Base-by-base conservation (phyloP, 1,284 basidiomycete genomes). In the Leccinum pseudoinsigne region DNA sequence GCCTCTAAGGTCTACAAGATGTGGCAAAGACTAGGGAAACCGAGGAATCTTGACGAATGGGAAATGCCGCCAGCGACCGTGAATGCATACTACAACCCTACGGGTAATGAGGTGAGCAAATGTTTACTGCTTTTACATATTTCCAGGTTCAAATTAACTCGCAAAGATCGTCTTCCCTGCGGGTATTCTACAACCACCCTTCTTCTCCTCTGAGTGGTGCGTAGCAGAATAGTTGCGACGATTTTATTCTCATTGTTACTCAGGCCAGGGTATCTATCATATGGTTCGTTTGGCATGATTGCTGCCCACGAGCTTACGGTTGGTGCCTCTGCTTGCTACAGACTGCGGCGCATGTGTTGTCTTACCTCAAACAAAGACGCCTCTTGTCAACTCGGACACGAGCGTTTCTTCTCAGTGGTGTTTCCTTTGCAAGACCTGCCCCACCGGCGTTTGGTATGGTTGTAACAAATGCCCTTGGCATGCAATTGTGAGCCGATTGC, bases 121-220 rank as follows among this genome's bases (percentile, higher is more conserved):
- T 62, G 23, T 50, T 28, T 26, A 42, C 36, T 16, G 23, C 9
- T 18, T 23, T 10, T 14, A 28, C 36, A 34, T 3, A 34, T 28
- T 23, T 7, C 10, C 47, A 18, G 31, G 34, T 51, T 58, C 9
- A 3, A 9, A 64, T 54, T 50, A 54, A 51, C 21, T 70, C 67
- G 68, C 67, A 61, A 78, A 97, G 89, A 97, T 98, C 63, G 94
- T 96, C 16, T 98, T 99, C 82, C 96, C 97, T 4, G 97, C 97
- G 14, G 97, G 97, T 47, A 96, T 98, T 72, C 79, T 98, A 51
- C 94, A 92, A 70, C 89, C 93, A 2, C 95, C 95, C 0, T 98
- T 97, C 86, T 98, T 97, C 82, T 86, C 86, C 12, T 81, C 86
- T 61, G 81, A 87, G 63, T 97, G 94, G 94, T 92, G 75, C 23